Base-by-base conservation (phyloP, 495 filamentous ascomycete genomes). In the Hypoxylon intermedium region DNA sequence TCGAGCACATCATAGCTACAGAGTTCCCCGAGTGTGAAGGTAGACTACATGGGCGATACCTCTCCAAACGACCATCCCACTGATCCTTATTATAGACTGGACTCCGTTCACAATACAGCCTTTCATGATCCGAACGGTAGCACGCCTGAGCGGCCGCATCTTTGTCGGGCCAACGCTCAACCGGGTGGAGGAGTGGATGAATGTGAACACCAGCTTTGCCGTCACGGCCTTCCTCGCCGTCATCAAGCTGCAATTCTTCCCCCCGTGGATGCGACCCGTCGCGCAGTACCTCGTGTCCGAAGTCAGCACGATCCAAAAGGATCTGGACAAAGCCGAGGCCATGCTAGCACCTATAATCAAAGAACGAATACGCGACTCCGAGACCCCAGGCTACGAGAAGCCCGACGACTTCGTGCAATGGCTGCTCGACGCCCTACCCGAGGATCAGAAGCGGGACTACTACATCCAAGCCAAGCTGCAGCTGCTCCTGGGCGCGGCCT, bases 221-320 rank as follows among this genome's bases (percentile, higher is more conserved):
- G 47, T 73, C 12, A 68, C 69, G 40, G 72, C 71, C 38, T 74
- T 74, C 49, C 63, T 74, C 56, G 70, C 72, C 5, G 70, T 74
- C 1, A 70, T 67, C 36, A 74, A 74, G 55, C 41, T 74, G 37
- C 72, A 74, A 26, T 65, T 74, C 53, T 73, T 74, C 59, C 72
- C 72, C 26, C 68, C 65, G 4, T 74, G 72, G 72, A 61, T 71
- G 62, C 70, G 72, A 0, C 72, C 72, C 5, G 18, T 54, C 15
- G 72, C 64, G 0, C 65, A 68, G 41, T 67, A 68, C 50, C 24
- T 71, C 3, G 68, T 74, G 18, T 65, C 68, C 24, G 72, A 74
- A 41, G 63, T 74, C 2, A 43, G 55, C 16, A 62, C 65, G 33
- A 73, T 74, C 47, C 47, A 44, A 18, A 50, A 21, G 12, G 70